Percentiles rank a stretch among this genome's conserved stretches.
These are phyloP conservation scores for Hymenoscyphus linearis DNA, from an alignment of 2,329 filamentous ascomycete genomes.

Conservation along the genomic window DNA sequence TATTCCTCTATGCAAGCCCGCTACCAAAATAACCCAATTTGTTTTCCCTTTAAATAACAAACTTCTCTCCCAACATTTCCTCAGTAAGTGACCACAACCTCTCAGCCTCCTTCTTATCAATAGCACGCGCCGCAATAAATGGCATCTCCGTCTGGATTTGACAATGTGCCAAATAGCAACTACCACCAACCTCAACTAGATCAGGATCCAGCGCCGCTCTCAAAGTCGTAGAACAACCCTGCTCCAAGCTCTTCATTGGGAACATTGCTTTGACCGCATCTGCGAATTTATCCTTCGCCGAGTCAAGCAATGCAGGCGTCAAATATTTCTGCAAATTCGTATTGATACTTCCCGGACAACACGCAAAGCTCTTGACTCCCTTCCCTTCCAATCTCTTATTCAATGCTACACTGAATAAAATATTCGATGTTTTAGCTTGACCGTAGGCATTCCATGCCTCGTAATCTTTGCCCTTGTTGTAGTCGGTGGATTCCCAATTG, in stretches of 20 bases:
- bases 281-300: background rate
- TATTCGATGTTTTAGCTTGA: constrained; percentile 34
- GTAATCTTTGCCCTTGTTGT: constrained; percentile 28
- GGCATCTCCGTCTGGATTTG: background rate
- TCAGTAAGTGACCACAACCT: constrained; percentile 42
- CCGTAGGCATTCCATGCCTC: constrained; percentile 33
- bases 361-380: constrained; percentile 25
- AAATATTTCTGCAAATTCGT: constrained; percentile 8
- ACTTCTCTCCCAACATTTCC: constrained; percentile 39
- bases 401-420: constrained; percentile 31
- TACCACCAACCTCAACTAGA: constrained; percentile 16
- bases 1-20: background rate
- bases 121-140: constrained; percentile 5
- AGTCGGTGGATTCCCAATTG: constrained; percentile 30
- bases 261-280: background rate
- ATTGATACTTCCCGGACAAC: constrained; percentile 28
- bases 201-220: constrained; percentile 37
- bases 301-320: constrained; percentile 3
- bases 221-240: constrained; percentile 30
- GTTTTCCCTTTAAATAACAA: constrained; percentile 17
- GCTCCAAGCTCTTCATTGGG: constrained; percentile 10
- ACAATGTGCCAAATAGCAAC: constrained; percentile 11
- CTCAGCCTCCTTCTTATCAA: constrained; percentile 31
- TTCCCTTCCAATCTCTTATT: constrained; percentile 24
- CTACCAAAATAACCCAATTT: background rate